Base-by-base conservation (phyloP, 2,329 filamentous ascomycete genomes). In the Periconia digitata region DNA sequence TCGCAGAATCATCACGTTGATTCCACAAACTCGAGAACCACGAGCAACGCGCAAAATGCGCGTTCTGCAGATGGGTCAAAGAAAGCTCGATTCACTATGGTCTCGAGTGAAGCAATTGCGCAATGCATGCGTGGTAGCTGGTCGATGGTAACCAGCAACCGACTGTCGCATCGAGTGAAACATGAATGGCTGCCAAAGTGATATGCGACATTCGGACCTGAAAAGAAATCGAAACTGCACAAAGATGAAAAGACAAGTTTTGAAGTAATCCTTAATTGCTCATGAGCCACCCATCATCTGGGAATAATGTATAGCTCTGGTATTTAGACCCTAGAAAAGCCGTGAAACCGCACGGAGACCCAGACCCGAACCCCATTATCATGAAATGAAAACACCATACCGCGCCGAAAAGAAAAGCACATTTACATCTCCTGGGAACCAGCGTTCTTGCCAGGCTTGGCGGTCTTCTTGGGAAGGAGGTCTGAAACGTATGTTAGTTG, bases 381-480 rank as follows among this genome's bases (percentile, higher is more conserved):
- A 84, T 86, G 79, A 72, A 75, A 74, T 64, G 63, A 68, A 79
- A 77, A 79, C 78, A 85, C 77, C 74, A 70, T 73, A 60, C 70
- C 72, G 68, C 72, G 70, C 73, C 71, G 79, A 58, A 65, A 63
- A 67, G 65, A 63, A 59, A 59, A 64, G 59, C 49, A 54, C 63
- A 64, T 79, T 83, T 90, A 97, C 80, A 97, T 83, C 83, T 96
- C 92, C 80, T 96, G 91, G 81, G 90, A 95, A 67, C 85, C 82
- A 74, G 85, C 27, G 27, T 32, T 87, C 86, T 96, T 96, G 79
- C 89, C 89, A 74, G 83, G 82, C 89, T 97, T 96, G 75, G 86
- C 83, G 49, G 94, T 96, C 90, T 97, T 97, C 91, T 99, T 97
- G 73, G 94, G 94, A 62, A 99, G 86, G 58, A 99, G 88, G 81